phyloP scores from a whole-genome alignment of 768 basidiomycete species.

The Boletus subcaerulescens region DNA sequence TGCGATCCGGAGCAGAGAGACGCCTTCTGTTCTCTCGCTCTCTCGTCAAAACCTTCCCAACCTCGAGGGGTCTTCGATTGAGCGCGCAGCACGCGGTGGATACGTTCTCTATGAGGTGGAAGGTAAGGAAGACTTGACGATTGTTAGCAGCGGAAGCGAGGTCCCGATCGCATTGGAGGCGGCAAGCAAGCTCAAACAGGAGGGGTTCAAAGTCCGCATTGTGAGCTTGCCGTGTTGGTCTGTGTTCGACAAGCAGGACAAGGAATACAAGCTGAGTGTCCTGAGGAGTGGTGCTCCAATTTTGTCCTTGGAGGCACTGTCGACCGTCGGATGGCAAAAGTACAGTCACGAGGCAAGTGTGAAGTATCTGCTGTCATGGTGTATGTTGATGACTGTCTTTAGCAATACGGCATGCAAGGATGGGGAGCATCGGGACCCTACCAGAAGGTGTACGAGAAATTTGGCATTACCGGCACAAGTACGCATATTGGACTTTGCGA shows the following conservation, averaged over 20 bases:
- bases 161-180: slow-evolving; percentile 87
- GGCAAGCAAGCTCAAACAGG: slow-evolving; percentile 68
- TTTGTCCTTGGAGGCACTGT: slow-evolving; percentile 82
- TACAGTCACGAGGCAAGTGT: slow-evolving; percentile 76
- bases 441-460: slow-evolving; percentile 87
- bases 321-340: slow-evolving; percentile 82
- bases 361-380: neutral
- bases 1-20: slow-evolving; percentile 68
- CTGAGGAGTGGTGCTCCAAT: slow-evolving; percentile 88
- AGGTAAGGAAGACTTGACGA: slow-evolving; percentile 74
- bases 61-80: slow-evolving; percentile 82
- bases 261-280: slow-evolving; percentile 78
- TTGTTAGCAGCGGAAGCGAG: slow-evolving; percentile 89
- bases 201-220: slow-evolving; percentile 78
- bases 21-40: slow-evolving; percentile 80
- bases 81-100: slow-evolving; percentile 79
- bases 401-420: slow-evolving; percentile 68
- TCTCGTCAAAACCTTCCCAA: slow-evolving; percentile 93
- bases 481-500: slow-evolving; percentile 28
- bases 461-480: slow-evolving; percentile 78
- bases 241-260: slow-evolving; percentile 78
- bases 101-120: slow-evolving; percentile 84
- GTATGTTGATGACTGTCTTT: slow-evolving; percentile 2
- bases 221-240: slow-evolving; percentile 91
- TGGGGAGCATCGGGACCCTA: slow-evolving; percentile 94